Base-by-base conservation (phyloP, 345 rosid species). In the Chamaenerion angustifolium region DNA sequence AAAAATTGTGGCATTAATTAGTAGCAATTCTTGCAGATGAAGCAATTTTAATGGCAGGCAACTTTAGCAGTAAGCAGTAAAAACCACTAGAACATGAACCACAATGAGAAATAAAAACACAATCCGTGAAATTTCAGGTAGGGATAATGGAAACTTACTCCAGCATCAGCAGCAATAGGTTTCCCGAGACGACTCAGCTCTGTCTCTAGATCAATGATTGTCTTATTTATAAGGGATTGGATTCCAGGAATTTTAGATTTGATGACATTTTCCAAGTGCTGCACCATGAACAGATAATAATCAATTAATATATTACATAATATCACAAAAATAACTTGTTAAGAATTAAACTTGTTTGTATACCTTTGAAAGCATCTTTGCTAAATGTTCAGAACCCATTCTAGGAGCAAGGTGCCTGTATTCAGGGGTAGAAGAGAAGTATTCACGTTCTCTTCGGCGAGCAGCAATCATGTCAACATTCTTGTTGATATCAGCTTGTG, bases 391-490 rank as follows among this genome's bases (percentile, higher is more conserved):
- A 25, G 96, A 92, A 50, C 99, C 99, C 99, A 92, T 92, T 69
- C 95, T 82, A 46, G 74, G 68, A 48, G 90, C 82, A 69, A 92
- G 95, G 73, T 92, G 99, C 79, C 73, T 92, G 74, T 92, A 92
- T 59, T 92, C 99, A 12, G 93, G 80, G 16, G 94, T 73, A 63
- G 8, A 77, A 52, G 86, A 57, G 72, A 92, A 92, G 73, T 92
- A 92, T 47, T 92, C 99, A 1, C 94, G 85, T 76, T 92, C 99
- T 70, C 84, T 84, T 51, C 71, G 82, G 45, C 99, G 81, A 49
- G 99, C 96, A 54, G 96, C 99, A 58, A 92, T 84, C 99, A 92
- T 92, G 68, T 92, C 99, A 1, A 88, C 88, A 60, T 79, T 92
- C 81, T 79, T 92, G 68, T 92, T 92, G 55, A 92, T 92, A 76